These are phyloP conservation scores for Aspergillus sp. DNA, from an alignment of 2,329 filamentous ascomycete species.

Conservation along the genomic window DNA sequence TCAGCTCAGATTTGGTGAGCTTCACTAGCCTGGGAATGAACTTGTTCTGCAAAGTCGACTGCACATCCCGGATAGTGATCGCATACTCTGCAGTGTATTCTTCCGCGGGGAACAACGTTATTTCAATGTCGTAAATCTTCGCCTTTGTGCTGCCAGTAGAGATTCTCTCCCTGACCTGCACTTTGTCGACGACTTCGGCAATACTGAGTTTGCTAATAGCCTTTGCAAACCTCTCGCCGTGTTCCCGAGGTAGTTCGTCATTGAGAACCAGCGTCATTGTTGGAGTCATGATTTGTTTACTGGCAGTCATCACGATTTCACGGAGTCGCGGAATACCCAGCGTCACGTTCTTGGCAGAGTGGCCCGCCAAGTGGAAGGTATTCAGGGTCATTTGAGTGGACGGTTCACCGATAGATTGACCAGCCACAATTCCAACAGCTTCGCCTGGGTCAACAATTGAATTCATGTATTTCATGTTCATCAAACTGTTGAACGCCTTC, in stretches of 20 bases:
- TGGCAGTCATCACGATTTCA: conserved; percentile 98
- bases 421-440: conserved; percentile 93
- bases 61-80: conserved; percentile 74
- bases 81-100: conserved; percentile 88
- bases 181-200: conserved; percentile 78
- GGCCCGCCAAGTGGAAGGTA: conserved; percentile 98
- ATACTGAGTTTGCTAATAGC: conserved; percentile 84
- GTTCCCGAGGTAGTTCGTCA: conserved; percentile 65
- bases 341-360: conserved; percentile 98
- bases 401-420: conserved; percentile 94
- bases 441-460: conserved; percentile 93
- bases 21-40: conserved; percentile 72
- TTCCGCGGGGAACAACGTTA: conserved; percentile 78
- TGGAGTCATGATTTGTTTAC: conserved; percentile 82
- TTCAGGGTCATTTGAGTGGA: conserved; percentile 99
- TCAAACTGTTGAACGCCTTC: conserved; percentile 77
- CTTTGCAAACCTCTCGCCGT: conserved; percentile 82
- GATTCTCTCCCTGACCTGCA: conserved; percentile 75
- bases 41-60: conserved; percentile 74
- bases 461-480: conserved; percentile 89
- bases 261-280: conserved; percentile 71
- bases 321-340: conserved; percentile 94
- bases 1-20: conserved; percentile 72
- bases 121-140: conserved; percentile 79
- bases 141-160: conserved; percentile 70